Evolutionary conservation across 179 eudicot species (phyloP).

Genomic region (Silene coronaria): DNA sequence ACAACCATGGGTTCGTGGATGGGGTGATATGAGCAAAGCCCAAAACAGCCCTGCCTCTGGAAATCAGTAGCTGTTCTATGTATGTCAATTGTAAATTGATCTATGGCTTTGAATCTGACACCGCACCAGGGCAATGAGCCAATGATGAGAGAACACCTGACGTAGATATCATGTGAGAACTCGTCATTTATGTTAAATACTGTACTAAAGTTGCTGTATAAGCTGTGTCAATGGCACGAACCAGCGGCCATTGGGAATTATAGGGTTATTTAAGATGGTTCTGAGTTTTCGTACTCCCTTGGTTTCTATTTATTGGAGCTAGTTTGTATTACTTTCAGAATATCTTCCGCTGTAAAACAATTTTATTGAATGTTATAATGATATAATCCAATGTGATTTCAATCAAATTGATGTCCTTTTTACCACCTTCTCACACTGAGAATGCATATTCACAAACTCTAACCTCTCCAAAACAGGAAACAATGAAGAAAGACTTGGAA

Average conservation of each 20-base stretch:
- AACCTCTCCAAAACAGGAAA: too few relatives aligned
- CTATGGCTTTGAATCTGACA: neutral
- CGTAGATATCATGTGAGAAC: too few relatives aligned
- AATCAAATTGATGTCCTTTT: neutral
- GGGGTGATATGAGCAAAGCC: slow-evolving; percentile 88
- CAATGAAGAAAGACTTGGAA: too few relatives aligned
- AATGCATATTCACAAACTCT: too few relatives aligned
- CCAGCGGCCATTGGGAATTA: too few relatives aligned
- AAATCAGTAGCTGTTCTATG: slow-evolving; percentile 53
- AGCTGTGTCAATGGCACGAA: too few relatives aligned
- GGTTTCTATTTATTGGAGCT: neutral
- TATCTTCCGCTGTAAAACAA: neutral
- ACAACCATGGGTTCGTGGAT: slow-evolving; percentile 88
- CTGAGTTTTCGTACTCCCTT: neutral
- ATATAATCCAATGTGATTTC: neutral
- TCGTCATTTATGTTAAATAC: too few relatives aligned
- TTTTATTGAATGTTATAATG: neutral
- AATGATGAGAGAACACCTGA: too few relatives aligned
- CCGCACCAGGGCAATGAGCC: neutral
- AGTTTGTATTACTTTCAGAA: neutral
- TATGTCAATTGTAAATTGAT: neutral
- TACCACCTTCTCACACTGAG: too few relatives aligned
- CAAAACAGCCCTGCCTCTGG: slow-evolving; percentile 61
- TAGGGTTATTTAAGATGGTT: neutral
- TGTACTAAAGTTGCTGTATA: too few relatives aligned